phyloP scores from a whole-genome alignment of 768 basidiomycete genomes.

The Xerocomellus intermedius region DNA sequence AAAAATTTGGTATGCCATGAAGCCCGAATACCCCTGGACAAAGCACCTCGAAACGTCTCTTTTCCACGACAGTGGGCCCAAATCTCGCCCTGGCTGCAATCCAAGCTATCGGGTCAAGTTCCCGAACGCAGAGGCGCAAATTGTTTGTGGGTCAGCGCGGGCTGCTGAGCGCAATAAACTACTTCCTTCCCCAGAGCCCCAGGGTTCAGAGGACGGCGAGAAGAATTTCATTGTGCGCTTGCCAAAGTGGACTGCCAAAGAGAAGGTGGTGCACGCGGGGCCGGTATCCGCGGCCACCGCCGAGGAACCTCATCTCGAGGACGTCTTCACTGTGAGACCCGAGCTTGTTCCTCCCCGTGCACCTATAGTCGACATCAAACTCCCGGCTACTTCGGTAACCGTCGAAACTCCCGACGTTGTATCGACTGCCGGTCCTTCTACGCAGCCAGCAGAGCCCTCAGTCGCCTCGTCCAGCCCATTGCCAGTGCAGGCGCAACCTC shows the following conservation, averaged over 20 bases:
- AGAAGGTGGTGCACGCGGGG: slow-evolving; percentile 22
- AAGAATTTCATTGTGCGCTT: slow-evolving; percentile 54
- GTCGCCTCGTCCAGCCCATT: slow-evolving; percentile 8
- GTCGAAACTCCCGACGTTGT: neutral
- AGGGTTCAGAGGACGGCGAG: slow-evolving; percentile 42
- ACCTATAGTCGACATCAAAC: slow-evolving; percentile 25
- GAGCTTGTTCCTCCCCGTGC: slow-evolving; percentile 37
- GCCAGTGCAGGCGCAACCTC: slow-evolving; percentile 12
- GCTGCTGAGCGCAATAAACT: slow-evolving; percentile 8
- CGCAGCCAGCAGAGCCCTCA: slow-evolving; percentile 8
- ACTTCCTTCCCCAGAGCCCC: slow-evolving; percentile 19
- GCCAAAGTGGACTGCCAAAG: slow-evolving; percentile 43
- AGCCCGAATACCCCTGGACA: slow-evolving; percentile 81
- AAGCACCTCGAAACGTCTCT: slow-evolving; percentile 79
- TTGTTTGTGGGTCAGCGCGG: slow-evolving; percentile 42
- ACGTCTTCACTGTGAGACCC: slow-evolving; percentile 58
- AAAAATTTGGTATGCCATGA: slow-evolving; percentile 68
- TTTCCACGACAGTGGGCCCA: slow-evolving; percentile 58
- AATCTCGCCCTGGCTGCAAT: slow-evolving; percentile 56
- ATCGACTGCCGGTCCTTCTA: slow-evolving; percentile 10
- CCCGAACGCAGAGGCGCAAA: slow-evolving; percentile 44
- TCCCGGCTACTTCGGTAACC: slow-evolving; percentile 29
- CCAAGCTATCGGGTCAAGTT: slow-evolving; percentile 61
- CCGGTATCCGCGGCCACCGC: slow-evolving; percentile 23
- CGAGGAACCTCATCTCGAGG: slow-evolving; percentile 46